Evolutionary conservation across 306 rosid genomes (phyloP).

Genomic region (Gillenia trifoliata): DNA sequence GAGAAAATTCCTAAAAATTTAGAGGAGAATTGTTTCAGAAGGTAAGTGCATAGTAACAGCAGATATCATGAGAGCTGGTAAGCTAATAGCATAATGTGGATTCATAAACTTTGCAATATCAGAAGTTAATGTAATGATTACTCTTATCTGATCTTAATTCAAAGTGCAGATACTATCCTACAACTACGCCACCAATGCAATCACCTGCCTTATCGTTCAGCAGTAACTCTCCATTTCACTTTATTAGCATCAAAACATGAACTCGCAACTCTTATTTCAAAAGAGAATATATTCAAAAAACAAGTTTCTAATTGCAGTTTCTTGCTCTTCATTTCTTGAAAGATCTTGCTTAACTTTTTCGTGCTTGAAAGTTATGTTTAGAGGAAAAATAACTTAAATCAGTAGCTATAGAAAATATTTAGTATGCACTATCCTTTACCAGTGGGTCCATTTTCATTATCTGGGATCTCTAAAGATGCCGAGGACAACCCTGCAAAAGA

Average conservation of each 20-base stretch:
- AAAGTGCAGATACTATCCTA: background rate
- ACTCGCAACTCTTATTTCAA: background rate
- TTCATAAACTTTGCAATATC: background rate
- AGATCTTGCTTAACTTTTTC: background rate
- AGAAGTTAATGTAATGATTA: background rate
- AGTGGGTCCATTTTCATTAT: conserved; percentile 48
- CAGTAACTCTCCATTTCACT: background rate
- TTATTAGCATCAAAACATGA: background rate
- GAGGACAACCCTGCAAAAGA: conserved; percentile 69
- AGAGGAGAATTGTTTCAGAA: conserved; percentile 1
- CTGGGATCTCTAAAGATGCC: conserved; percentile 77
- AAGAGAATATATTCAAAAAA: background rate
- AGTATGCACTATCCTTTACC: conserved; percentile 20
- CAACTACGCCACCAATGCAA: background rate
- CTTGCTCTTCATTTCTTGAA: background rate
- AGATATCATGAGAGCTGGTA: background rate
- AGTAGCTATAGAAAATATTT: background rate
- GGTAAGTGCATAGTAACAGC: background rate
- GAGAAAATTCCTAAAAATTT: conserved; percentile 60
- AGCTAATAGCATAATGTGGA: background rate
- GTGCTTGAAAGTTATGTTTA: background rate
- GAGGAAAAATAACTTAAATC: background rate
- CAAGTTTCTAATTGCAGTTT: background rate
- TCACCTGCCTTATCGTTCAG: background rate
- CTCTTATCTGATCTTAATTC: background rate